These are phyloP conservation scores for Ascochyta lentis DNA, from an alignment of 2,329 filamentous ascomycete genomes.

Conservation along the genomic window DNA sequence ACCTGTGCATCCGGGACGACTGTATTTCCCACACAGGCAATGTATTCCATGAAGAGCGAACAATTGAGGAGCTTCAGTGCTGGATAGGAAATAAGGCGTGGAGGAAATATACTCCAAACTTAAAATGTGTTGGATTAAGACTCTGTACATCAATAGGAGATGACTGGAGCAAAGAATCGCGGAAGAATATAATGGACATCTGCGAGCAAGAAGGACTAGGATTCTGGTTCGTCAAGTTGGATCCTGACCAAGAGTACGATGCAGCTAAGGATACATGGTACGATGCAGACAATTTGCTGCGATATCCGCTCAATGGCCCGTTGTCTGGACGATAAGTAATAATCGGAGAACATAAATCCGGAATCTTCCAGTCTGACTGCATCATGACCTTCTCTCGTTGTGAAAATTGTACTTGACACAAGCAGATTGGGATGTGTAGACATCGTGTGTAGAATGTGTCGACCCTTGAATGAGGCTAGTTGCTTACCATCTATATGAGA, in stretches of 20 bases:
- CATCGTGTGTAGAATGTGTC: too few species aligned
- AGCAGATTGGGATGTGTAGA: too few species aligned
- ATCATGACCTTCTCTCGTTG: too few species aligned
- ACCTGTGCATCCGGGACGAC: conserved; percentile 6
- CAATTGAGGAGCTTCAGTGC: not conserved
- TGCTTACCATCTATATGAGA: too few species aligned
- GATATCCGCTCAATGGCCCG: not conserved
- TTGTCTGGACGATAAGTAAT: not conserved
- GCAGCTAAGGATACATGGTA: not conserved
- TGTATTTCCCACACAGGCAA: not conserved
- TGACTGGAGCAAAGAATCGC: conserved; percentile 1
- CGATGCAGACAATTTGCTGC: not conserved
- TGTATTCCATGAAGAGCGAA: not conserved
- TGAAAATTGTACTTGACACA: too few species aligned
- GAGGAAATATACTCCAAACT: conserved; percentile 1
- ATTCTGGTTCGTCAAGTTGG: conserved; percentile 6
- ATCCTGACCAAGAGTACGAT: conserved; percentile 8
- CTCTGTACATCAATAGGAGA: not conserved
- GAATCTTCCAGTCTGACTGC: too few species aligned
- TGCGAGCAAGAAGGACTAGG: not conserved
- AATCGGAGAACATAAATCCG: too few species aligned
- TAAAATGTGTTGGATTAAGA: not conserved
- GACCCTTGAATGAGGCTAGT: too few species aligned
- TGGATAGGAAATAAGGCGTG: conserved; percentile 7
- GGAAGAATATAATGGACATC: conserved; percentile 1